These are phyloP conservation scores for Fragaria iinumae DNA, from an alignment of 306 rosid genomes.

Conservation along the genomic window DNA sequence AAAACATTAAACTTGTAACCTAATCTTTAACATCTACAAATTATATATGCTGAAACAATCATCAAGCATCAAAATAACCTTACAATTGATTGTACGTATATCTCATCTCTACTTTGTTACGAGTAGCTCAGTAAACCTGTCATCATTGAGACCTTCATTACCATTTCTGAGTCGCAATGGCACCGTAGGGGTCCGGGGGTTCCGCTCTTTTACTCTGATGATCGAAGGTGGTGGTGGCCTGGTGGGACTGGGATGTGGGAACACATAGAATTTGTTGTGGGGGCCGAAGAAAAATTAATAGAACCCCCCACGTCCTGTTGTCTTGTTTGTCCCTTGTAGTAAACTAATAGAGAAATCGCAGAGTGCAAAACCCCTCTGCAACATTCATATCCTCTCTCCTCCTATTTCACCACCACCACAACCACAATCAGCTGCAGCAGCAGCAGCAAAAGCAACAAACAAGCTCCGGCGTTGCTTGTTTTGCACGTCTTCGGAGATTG, in stretches of 20 bases:
- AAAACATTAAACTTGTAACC: too few relatives aligned
- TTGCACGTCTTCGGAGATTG: constrained; percentile 75
- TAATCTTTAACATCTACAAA: too few relatives aligned
- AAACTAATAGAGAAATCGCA: not conserved
- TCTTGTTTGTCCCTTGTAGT: constrained; percentile 51
- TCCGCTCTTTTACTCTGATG: not conserved
- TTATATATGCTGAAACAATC: too few relatives aligned
- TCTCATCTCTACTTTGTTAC: not conserved
- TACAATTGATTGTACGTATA: too few relatives aligned
- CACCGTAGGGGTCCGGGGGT: not conserved
- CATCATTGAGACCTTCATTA: not conserved
- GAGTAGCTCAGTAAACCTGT: not conserved
- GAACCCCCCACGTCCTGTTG: constrained; percentile 47
- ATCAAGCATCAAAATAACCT: too few relatives aligned
- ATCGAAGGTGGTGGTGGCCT: constrained; percentile 17
- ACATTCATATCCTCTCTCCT: constrained; percentile 31
- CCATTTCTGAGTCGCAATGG: not conserved
- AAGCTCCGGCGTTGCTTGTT: constrained; percentile 46
- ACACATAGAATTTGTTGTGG: constrained; percentile 47
- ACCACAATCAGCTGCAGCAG: not conserved
- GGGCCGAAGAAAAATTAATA: constrained; percentile 25
- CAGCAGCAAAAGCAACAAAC: not conserved
- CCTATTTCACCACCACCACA: constrained; percentile 34
- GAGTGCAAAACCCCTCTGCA: not conserved
- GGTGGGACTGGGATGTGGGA: constrained; percentile 7